Evolutionary conservation across 2,329 filamentous ascomycete species (phyloP).

Genomic region (Raffaelea albimanens): DNA sequence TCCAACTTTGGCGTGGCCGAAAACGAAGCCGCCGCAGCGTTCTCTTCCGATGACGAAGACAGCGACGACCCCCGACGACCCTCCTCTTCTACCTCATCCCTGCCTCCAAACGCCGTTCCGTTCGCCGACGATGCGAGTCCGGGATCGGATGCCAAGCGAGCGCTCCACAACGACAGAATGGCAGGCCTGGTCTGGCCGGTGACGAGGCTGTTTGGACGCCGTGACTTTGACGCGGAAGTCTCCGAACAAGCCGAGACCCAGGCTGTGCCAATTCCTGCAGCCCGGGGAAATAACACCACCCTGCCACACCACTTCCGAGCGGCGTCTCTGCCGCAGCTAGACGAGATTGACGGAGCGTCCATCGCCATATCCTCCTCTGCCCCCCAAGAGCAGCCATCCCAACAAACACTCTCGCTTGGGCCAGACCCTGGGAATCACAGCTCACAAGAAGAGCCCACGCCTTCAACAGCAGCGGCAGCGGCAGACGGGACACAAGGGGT

Average conservation of each 20-base stretch:
- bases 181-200: background rate
- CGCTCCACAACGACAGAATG: background rate
- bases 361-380: too few species aligned
- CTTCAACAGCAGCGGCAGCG: too few species aligned
- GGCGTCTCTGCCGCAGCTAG: background rate
- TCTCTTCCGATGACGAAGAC: too few species aligned
- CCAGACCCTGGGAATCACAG: background rate
- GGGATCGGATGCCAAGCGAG: slow-evolving; percentile 10
- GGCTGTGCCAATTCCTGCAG: background rate
- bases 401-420: too few species aligned
- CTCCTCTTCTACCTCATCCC: slow-evolving; percentile 13
- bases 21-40: slow-evolving; percentile 20
- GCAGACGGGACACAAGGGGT: too few species aligned
- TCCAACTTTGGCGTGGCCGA: slow-evolving; percentile 22
- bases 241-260: background rate
- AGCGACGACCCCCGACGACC: background rate
- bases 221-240: background rate
- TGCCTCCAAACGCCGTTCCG: slow-evolving; percentile 4
- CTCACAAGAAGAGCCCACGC: too few species aligned
- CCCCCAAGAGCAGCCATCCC: too few species aligned
- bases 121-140: slow-evolving; percentile 11
- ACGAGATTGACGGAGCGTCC: background rate
- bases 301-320: background rate
- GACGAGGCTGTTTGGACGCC: background rate
- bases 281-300: background rate